Base-by-base conservation (phyloP, 352 stramenopile genomes). In the Phytopythium oedochilum region DNA sequence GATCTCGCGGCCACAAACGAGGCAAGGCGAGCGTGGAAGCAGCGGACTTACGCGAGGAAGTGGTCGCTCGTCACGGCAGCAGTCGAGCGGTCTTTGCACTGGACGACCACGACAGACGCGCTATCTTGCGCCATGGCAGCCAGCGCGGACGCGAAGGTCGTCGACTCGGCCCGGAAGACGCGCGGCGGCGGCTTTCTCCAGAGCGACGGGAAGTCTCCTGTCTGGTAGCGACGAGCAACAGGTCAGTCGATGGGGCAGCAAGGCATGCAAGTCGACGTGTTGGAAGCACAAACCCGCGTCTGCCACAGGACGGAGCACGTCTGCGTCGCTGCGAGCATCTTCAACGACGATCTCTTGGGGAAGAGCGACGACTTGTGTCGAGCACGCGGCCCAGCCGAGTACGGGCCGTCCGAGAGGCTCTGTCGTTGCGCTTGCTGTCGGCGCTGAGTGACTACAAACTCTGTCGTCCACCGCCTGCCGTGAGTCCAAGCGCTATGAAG, bases 181-280 rank as follows among this genome's bases (percentile, higher is more conserved):
- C 77, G 36, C 2, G 61, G 51, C 20, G 63, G 61, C 17, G 64
- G 43, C 39, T 88, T 66, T 5, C 57, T 61, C 74, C 76, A 89
- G 40, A 83, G 80, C 34, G 59, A 65, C 1, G 49, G 28, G 20
- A 76, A 75, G 42, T 85, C 66, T 26, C 56, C 57, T 10, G 66
- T 72, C 78, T 87, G 43, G 39, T 36, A n/a, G 18, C 45, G 17
- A 20, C 5, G 14, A 46, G 40, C 40, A 18, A 5, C 1, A 46
- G 40, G 8, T 46, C n/a, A 46, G 40, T 29, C 20, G 20, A 11
- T 7, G 20, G 40, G 4, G 11, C 6, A 7, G 3, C 15, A 20
- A 20, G 22, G 22, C 23, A 34, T 12, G 23, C 22, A 29, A 7
- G 22, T 22, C 8, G 5, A n/a, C 15, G 0, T 40, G 22, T n/a